Conservation (phyloP, 2,329 filamentous ascomycete genomes). For the Penicillium sp. region DNA sequence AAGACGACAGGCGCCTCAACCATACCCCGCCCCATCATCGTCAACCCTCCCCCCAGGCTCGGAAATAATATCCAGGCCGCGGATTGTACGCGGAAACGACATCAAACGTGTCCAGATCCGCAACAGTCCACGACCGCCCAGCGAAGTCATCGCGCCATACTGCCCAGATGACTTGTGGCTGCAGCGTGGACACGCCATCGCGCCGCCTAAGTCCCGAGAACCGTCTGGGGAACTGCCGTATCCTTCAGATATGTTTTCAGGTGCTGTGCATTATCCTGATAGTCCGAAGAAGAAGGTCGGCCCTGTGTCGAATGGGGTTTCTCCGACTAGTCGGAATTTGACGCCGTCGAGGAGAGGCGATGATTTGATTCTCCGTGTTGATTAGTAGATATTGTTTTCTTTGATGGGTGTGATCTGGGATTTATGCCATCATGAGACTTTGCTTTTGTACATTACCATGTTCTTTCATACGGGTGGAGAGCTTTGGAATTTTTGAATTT, state of each 20-base stretch:
- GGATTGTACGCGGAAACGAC: slow-evolving; percentile 32
- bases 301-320: slow-evolving; percentile 10
- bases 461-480: slow-evolving; percentile 1
- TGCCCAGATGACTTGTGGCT: slow-evolving; percentile 33
- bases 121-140: slow-evolving; percentile 28
- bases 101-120: slow-evolving; percentile 34
- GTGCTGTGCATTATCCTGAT: slow-evolving; percentile 17
- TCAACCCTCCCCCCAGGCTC: slow-evolving; percentile 24
- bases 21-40: slow-evolving; percentile 12
- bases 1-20: slow-evolving; percentile 15
- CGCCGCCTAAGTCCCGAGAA: background rate
- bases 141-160: slow-evolving; percentile 26
- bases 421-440: background rate
- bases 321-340: slow-evolving; percentile 29
- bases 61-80: slow-evolving; percentile 34
- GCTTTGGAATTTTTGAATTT: background rate
- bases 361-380: slow-evolving; percentile 34
- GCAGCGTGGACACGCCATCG: slow-evolving; percentile 13
- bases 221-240: slow-evolving; percentile 14
- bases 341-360: slow-evolving; percentile 32
- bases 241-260: slow-evolving; percentile 18
- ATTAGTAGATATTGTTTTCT: slow-evolving; percentile 15
- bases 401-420: background rate
- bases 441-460: background rate
- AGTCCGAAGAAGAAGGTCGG: slow-evolving; percentile 23